Conservation (phyloP, 2,329 filamentous ascomycete genomes). For the Paracoccidioides brasiliensis region DNA sequence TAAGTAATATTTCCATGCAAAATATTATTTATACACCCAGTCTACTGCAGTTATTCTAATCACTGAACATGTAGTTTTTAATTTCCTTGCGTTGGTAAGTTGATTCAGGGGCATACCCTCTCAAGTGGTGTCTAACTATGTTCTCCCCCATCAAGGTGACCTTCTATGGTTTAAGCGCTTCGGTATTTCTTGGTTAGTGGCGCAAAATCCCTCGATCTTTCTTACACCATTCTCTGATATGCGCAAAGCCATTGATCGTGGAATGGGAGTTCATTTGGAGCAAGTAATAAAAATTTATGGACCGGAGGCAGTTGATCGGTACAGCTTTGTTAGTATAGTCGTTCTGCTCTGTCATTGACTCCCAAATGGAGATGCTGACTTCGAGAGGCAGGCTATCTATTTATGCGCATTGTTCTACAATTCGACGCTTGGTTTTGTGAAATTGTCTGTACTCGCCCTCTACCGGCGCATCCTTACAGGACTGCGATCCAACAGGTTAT, state of each 20-base stretch:
- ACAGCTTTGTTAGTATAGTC: not conserved
- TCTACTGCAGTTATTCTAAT: not conserved
- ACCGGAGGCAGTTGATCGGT: not conserved
- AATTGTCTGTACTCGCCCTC: not conserved
- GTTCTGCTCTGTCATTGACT: not conserved
- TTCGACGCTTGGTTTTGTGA: conserved; percentile 1
- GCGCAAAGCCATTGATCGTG: not conserved
- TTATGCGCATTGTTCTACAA: conserved; percentile 1
- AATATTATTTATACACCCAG: not conserved
- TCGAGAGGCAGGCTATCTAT: not conserved
- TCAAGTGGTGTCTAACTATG: not conserved
- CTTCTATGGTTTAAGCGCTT: not conserved
- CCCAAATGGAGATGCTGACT: not conserved
- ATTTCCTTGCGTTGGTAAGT: not conserved
- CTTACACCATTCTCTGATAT: not conserved
- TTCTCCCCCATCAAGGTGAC: not conserved
- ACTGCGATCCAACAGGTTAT: not conserved
- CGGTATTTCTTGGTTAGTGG: not conserved
- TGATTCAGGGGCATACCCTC: not conserved
- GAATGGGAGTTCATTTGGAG: conserved; percentile 1
- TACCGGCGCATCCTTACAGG: conserved; percentile 1
- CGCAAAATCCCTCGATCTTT: not conserved
- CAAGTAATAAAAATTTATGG: not conserved
- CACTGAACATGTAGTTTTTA: not conserved
- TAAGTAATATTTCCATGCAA: not conserved